Evolutionary conservation across 2,329 filamentous ascomycete species (phyloP).

Genomic region (Byssochlamys sp.): DNA sequence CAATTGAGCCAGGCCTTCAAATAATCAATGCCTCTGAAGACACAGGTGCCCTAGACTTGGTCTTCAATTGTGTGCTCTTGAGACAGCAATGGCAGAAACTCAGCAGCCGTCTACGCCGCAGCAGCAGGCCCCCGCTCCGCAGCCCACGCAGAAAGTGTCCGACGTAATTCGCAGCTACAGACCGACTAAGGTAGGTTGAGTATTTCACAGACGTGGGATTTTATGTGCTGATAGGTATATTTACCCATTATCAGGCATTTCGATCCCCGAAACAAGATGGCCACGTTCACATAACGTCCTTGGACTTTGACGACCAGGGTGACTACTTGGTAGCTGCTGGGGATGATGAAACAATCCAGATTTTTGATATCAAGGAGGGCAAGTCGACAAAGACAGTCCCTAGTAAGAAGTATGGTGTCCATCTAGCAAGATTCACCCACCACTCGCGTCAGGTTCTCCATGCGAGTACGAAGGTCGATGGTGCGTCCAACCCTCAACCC

Average conservation of each 20-base stretch:
- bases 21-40: not conserved
- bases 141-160: conserved; percentile 54
- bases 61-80: not conserved
- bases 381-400: conserved; percentile 79
- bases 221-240: conserved; percentile 5
- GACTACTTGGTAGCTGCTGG: conserved; percentile 84
- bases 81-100: conserved; percentile 13
- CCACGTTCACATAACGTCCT: conserved; percentile 63
- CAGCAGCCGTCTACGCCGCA: conserved; percentile 13
- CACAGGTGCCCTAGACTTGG: not conserved
- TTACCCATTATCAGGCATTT: conserved; percentile 17
- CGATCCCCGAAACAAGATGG: conserved; percentile 29
- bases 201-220: not conserved
- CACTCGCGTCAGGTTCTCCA: conserved; percentile 85
- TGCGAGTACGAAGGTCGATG: conserved; percentile 87
- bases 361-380: conserved; percentile 88
- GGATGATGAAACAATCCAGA: conserved; percentile 88
- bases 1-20: not conserved
- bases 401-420: conserved; percentile 93
- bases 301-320: conserved; percentile 93
- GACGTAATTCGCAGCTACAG: conserved; percentile 70
- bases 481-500: conserved; percentile 33
- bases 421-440: conserved; percentile 89
- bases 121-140: conserved; percentile 13
- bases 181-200: conserved; percentile 59